Conservation (phyloP, 306 rosid species). For the Fragaria vesca region DNA sequence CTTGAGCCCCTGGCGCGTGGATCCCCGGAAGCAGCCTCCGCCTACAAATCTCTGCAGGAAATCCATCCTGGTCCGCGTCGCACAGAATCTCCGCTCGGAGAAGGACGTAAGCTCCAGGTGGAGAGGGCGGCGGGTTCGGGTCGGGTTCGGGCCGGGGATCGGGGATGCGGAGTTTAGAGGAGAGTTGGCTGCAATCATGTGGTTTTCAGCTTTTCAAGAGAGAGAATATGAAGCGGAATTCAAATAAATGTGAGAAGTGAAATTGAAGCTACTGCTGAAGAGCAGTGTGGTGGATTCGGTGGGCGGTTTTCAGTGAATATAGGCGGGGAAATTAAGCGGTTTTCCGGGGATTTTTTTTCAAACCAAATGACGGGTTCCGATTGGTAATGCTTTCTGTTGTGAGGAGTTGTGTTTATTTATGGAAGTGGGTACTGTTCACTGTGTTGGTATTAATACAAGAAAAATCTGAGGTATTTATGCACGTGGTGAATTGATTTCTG, state of each 20-base stretch:
- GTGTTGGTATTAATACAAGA: too few relatives aligned
- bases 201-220: not conserved
- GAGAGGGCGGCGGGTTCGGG: not conserved
- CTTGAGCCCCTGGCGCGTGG: constrained; percentile 22
- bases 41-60: constrained; percentile 29
- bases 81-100: constrained; percentile 21
- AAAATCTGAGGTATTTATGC: too few relatives aligned
- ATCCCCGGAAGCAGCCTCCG: constrained; percentile 34
- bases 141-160: constrained; percentile 13
- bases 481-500: too few relatives aligned
- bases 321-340: not conserved
- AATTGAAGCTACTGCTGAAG: not conserved
- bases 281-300: not conserved
- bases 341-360: not conserved
- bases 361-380: not conserved
- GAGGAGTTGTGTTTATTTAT: too few relatives aligned
- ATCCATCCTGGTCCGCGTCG: constrained; percentile 36
- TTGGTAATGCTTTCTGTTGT: not conserved
- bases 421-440: too few relatives aligned
- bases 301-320: not conserved
- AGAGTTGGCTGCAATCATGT: constrained; percentile 39
- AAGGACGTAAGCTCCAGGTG: constrained; percentile 25
- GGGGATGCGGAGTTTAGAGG: constrained; percentile 27
- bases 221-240: not conserved
- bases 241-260: not conserved